phyloP scores from a whole-genome alignment of 768 basidiomycete species.

The Rhodotorula babjevae region DNA sequence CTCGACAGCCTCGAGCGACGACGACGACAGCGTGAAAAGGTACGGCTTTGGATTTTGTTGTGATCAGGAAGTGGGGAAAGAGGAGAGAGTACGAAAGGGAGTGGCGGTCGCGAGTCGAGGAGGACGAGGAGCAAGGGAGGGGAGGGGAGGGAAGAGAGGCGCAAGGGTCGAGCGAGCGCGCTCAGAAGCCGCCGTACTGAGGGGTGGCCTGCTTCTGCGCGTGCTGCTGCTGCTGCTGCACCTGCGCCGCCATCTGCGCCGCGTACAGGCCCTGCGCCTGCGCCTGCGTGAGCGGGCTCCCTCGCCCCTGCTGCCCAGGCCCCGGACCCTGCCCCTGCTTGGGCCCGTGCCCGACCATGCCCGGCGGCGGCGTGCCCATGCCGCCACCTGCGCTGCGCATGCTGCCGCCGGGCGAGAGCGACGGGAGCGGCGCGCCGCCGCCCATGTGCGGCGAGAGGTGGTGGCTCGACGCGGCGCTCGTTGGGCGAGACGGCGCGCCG shows the following conservation, averaged over 20 bases:
- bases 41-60: background rate
- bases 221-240: background rate
- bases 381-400: background rate
- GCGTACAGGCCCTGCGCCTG: background rate
- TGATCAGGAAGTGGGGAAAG: background rate
- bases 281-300: background rate
- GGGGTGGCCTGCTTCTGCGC: background rate
- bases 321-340: background rate
- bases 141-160: background rate
- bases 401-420: background rate
- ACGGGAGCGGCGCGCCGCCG: background rate
- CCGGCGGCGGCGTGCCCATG: background rate
- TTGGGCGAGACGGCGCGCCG: slow-evolving; percentile 18
- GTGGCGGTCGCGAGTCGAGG: no score
- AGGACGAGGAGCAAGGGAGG: no score
- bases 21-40: background rate
- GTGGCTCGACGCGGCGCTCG: slow-evolving; percentile 8
- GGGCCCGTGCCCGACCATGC: no score
- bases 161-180: no score
- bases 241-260: background rate
- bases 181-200: slow-evolving; percentile 12
- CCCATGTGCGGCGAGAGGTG: slow-evolving; percentile 5
- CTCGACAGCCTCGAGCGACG: background rate
- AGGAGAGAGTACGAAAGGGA: background rate
- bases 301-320: background rate